These are phyloP conservation scores for Cordia subcordata DNA, from an alignment of 257 asterid genomes.

Conservation along the genomic window DNA sequence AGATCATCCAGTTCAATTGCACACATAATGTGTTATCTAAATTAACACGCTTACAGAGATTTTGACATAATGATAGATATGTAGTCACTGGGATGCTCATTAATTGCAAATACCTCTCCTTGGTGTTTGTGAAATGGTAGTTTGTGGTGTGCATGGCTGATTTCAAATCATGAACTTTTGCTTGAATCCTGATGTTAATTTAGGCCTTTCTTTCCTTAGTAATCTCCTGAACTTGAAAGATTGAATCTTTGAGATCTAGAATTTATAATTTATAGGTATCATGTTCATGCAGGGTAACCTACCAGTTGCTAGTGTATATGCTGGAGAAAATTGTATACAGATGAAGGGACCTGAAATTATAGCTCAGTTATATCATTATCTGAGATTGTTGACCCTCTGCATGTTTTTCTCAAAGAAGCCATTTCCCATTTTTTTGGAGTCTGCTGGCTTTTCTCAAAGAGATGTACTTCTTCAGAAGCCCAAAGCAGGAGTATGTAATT, in stretches of 20 bases:
- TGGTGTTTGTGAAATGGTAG: no score
- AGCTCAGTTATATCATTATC: slow-evolving; percentile 49
- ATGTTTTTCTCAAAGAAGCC: slow-evolving; percentile 76
- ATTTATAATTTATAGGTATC: slow-evolving; percentile 8
- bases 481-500: slow-evolving; percentile 69
- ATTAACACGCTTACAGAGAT: no score
- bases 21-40: no score
- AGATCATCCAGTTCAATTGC: no score
- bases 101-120: no score
- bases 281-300: slow-evolving; percentile 58
- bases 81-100: no score
- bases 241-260: neutral
- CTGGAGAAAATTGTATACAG: slow-evolving; percentile 56
- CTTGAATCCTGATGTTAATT: no score
- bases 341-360: slow-evolving; percentile 61
- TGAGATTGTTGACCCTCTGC: slow-evolving; percentile 64
- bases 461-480: slow-evolving; percentile 78
- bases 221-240: no score
- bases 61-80: no score
- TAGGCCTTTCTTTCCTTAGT: no score
- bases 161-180: no score
- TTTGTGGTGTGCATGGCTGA: no score
- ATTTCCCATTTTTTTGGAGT: slow-evolving; percentile 63
- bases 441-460: slow-evolving; percentile 52
- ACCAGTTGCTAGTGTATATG: slow-evolving; percentile 76